These are phyloP conservation scores for Hypoxylon fragiforme DNA, from an alignment of 495 filamentous ascomycete species.

Conservation along the genomic window DNA sequence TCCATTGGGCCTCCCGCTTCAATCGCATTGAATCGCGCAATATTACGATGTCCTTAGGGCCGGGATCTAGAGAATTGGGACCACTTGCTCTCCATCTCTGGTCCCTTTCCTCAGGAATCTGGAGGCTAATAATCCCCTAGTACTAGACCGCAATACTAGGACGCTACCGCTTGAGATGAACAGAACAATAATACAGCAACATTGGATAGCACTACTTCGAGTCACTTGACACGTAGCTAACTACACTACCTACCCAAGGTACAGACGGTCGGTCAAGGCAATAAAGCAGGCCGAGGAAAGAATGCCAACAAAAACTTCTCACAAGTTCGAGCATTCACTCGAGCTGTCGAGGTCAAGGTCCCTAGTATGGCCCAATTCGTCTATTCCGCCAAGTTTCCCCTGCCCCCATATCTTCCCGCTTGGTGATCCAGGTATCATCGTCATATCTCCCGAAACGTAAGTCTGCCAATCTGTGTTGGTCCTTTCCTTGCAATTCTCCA, in stretches of 20 bases:
- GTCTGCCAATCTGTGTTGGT: constrained; percentile 23
- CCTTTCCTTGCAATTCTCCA: constrained; percentile 11
- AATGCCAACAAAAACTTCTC: background rate
- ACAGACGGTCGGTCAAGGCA: too few relatives aligned
- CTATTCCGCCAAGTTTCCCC: constrained; percentile 23
- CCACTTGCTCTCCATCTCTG: constrained; percentile 22
- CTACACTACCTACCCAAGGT: background rate
- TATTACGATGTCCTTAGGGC: constrained; percentile 45
- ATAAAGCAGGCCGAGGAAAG: background rate
- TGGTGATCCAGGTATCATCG: constrained; percentile 32
- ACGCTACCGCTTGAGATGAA: constrained; percentile 20
- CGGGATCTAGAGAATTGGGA: constrained; percentile 35
- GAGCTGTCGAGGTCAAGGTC: background rate
- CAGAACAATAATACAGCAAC: constrained; percentile 33
- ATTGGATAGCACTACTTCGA: too few relatives aligned
- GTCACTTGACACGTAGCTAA: constrained; percentile 20
- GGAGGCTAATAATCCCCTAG: background rate
- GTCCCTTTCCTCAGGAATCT: constrained; percentile 6
- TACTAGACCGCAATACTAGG: constrained; percentile 16
- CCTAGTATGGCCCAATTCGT: constrained; percentile 15
- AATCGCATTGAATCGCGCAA: constrained; percentile 52
- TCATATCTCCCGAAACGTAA: constrained; percentile 31
- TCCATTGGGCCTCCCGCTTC: constrained; percentile 31
- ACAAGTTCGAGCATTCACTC: background rate
- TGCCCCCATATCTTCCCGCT: constrained; percentile 26